phyloP scores from a whole-genome alignment of 176 grass and related monocot species.

The Elymus sibiricus region DNA sequence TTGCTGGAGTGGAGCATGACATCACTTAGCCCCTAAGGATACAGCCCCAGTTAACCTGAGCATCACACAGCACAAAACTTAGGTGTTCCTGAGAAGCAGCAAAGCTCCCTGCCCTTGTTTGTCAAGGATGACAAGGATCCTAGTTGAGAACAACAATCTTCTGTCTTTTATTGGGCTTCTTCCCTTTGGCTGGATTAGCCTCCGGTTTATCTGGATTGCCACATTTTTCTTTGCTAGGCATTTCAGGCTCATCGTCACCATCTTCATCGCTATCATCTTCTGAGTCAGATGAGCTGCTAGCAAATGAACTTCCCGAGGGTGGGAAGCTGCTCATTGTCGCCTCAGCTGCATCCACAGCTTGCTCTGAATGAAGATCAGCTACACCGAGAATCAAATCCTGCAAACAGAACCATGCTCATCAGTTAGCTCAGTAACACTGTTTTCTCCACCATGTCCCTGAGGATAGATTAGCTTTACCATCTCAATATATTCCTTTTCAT shows the following conservation, averaged over 20 bases:
- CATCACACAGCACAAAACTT: slow-evolving; percentile 11
- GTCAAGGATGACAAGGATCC: background rate
- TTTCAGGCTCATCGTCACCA: slow-evolving; percentile 6
- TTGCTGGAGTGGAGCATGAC: background rate
- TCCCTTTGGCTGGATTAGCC: slow-evolving; percentile 4
- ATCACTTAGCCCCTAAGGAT: background rate
- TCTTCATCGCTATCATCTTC: slow-evolving; percentile 41
- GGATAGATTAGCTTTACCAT: slow-evolving; percentile 59
- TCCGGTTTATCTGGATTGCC: slow-evolving; percentile 5
- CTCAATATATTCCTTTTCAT: slow-evolving; percentile 83
- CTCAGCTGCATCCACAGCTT: slow-evolving; percentile 82
- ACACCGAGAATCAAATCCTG: slow-evolving; percentile 92
- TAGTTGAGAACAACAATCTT: slow-evolving; percentile 80
- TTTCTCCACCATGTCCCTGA: background rate
- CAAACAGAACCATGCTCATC: slow-evolving; percentile 3
- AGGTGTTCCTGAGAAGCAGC: background rate
- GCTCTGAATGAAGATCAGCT: slow-evolving; percentile 64
- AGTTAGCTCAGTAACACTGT: background rate
- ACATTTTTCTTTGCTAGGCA: slow-evolving; percentile 15
- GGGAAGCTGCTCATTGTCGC: slow-evolving; percentile 41
- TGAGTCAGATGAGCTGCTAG: slow-evolving; percentile 44
- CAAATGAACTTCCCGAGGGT: slow-evolving; percentile 28
- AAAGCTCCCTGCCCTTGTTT: background rate
- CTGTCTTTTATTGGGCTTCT: slow-evolving; percentile 54
- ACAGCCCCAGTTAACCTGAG: background rate